Conservation (phyloP, 2,329 filamentous ascomycete genomes). For the Colletotrichum echinochloae region DNA sequence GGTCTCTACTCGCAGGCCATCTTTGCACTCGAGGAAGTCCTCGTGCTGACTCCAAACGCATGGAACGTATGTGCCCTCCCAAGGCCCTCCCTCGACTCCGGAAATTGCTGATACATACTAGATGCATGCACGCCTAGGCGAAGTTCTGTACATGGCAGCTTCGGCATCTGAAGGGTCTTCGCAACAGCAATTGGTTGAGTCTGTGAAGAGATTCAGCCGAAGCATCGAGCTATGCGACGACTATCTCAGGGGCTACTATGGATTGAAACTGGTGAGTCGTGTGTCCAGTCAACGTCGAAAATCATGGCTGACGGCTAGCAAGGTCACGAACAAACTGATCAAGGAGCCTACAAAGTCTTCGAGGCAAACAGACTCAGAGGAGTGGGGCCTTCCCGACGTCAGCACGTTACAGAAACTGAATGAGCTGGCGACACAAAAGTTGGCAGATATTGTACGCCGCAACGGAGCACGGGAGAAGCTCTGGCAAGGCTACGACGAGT, state of each 20-base stretch:
- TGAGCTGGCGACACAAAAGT: constrained; percentile 77
- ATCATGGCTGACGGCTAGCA: constrained; percentile 4
- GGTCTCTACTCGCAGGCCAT: constrained; percentile 86
- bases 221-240: constrained; percentile 94
- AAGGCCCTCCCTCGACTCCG: neutral
- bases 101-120: constrained; percentile 51
- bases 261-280: constrained; percentile 78
- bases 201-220: constrained; percentile 86
- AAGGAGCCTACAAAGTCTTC: constrained; percentile 55
- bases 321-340: constrained; percentile 66
- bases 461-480: constrained; percentile 69
- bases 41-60: constrained; percentile 88
- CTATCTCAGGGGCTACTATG: constrained; percentile 93
- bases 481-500: constrained; percentile 79
- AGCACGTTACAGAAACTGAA: constrained; percentile 76
- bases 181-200: constrained; percentile 73
- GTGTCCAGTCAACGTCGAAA: neutral
- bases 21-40: constrained; percentile 89
- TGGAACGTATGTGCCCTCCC: constrained; percentile 80
- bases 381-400: constrained; percentile 65
- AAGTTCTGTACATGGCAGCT: constrained; percentile 80
- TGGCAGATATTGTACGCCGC: constrained; percentile 80
- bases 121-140: constrained; percentile 89
- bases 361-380: constrained; percentile 61
- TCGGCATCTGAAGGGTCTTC: constrained; percentile 57